Percentiles rank a stretch among this genome's conserved stretches.
Evolutionary conservation across 2,329 filamentous ascomycete species (phyloP).

Genomic region (Ophiostoma quercus): DNA sequence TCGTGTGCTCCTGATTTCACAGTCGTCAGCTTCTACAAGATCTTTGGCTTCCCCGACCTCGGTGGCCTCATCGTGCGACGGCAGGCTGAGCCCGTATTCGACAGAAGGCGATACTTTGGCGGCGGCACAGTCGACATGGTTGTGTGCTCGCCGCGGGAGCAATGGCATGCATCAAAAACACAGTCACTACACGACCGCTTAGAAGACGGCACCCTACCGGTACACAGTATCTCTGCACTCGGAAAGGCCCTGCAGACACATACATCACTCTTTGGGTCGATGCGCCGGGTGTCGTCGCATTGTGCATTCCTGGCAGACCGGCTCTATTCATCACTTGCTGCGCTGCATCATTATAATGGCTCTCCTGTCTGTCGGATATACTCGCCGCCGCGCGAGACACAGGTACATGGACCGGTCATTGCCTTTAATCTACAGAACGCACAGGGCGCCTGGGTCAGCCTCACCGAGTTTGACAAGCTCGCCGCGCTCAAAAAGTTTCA

Average conservation of each 20-base stretch:
- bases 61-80: conserved; percentile 80
- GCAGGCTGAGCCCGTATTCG: conserved; percentile 58
- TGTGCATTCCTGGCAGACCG: conserved; percentile 58
- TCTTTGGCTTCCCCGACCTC: conserved; percentile 94
- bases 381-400: conserved; percentile 31
- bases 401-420: conserved; percentile 60
- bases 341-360: conserved; percentile 65
- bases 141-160: conserved; percentile 62
- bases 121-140: conserved; percentile 94
- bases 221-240: conserved; percentile 84
- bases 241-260: conserved; percentile 69
- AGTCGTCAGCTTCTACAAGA: conserved; percentile 87
- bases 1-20: conserved; percentile 72
- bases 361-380: conserved; percentile 63
- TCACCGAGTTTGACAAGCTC: conserved; percentile 81
- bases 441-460: conserved; percentile 68
- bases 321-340: conserved; percentile 53
- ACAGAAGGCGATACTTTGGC: conserved; percentile 74
- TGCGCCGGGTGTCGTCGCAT: conserved; percentile 65
- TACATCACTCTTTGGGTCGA: conserved; percentile 61
- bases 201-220: conserved; percentile 86
- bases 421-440: conserved; percentile 76
- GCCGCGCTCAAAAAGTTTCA: conserved; percentile 74
- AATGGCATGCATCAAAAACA: conserved; percentile 74
- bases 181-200: conserved; percentile 70